Percentiles rank a stretch among this genome's conserved stretches.
Evolutionary conservation across 805 yeast species (phyloP).

Genomic region (Teunomyces panamensis): DNA sequence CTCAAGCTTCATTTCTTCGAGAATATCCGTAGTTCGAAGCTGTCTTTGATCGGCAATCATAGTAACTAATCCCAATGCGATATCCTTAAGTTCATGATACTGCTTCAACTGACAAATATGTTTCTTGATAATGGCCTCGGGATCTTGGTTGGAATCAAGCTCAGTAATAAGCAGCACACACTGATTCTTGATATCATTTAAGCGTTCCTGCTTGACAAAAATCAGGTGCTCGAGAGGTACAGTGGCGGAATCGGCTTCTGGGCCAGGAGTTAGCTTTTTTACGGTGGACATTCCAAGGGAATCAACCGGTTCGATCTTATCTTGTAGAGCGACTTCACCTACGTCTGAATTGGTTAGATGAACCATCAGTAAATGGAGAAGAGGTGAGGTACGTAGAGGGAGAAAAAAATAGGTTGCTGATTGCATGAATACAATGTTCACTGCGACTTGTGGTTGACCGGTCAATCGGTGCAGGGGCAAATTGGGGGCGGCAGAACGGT

Average conservation of each 20-base stretch:
- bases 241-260: constrained; percentile 1
- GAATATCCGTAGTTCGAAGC: constrained; percentile 44
- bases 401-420: too few species aligned
- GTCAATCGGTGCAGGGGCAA: neutral
- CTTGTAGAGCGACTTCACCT: too few species aligned
- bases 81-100: constrained; percentile 64
- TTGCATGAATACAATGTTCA: neutral
- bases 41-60: constrained; percentile 60
- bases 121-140: constrained; percentile 43
- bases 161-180: constrained; percentile 31
- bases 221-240: constrained; percentile 6
- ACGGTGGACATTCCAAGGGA: neutral
- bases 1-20: constrained; percentile 49
- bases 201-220: constrained; percentile 13
- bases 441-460: neutral
- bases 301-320: neutral
- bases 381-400: neutral
- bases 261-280: constrained; percentile 6
- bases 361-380: neutral
- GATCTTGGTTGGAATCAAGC: constrained; percentile 28
- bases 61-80: constrained; percentile 53
- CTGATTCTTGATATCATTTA: constrained; percentile 32
- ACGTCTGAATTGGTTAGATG: neutral
- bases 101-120: constrained; percentile 53
- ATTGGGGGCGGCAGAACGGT: neutral